phyloP scores from a whole-genome alignment of 805 yeast species.

The Lipomyces mesembrius region DNA sequence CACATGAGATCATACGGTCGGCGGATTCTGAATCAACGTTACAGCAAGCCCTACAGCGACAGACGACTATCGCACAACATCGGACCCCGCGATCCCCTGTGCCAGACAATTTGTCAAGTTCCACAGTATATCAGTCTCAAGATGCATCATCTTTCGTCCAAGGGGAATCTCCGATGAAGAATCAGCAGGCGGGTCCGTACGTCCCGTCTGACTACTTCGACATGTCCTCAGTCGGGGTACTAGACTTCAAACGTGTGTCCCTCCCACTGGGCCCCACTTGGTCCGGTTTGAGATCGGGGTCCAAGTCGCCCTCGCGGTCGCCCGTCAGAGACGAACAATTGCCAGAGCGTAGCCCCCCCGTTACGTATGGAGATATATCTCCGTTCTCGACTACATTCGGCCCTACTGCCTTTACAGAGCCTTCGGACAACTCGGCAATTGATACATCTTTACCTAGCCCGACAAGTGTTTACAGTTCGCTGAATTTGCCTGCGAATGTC shows the following conservation, averaged over 20 bases:
- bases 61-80: neutral
- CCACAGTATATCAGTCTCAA: neutral
- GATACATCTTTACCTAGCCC: neutral
- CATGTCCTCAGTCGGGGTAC: too few species aligned
- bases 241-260: too few species aligned
- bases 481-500: neutral
- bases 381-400: neutral
- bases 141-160: neutral
- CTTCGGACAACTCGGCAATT: neutral
- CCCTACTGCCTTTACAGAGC: neutral
- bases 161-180: neutral
- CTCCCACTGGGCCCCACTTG: neutral
- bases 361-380: neutral
- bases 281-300: neutral
- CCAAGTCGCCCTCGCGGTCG: neutral
- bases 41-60: too few species aligned
- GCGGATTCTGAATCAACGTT: neutral
- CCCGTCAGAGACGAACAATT: neutral
- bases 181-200: too few species aligned
- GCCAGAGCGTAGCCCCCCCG: neutral
- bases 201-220: too few species aligned
- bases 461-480: neutral
- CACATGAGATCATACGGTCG: neutral
- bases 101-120: neutral
- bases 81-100: neutral